A percentile compares a stretch with the other conserved stretches of the same genome.
Evolutionary conservation across 345 rosid genomes (phyloP).

Genomic region (Xanthoceras sorbifolium): DNA sequence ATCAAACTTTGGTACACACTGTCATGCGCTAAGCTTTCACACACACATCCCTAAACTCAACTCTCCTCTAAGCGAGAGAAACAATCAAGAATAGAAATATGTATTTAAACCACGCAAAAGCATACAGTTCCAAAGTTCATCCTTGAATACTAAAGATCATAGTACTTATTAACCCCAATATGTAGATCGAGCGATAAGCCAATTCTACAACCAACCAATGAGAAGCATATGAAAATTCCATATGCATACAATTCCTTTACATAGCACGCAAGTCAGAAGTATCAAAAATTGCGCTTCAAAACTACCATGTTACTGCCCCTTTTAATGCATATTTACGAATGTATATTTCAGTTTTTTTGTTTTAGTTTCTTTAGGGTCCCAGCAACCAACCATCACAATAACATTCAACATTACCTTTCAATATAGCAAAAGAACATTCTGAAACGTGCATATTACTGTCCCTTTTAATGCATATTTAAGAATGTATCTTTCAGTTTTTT

Average conservation of each 20-base stretch:
- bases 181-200: background rate
- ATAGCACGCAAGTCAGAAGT: background rate
- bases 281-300: background rate
- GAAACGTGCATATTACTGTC: too few relatives aligned
- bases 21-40: background rate
- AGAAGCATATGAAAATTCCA: background rate
- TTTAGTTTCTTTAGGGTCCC: background rate
- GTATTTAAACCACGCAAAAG: background rate
- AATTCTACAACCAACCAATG: background rate
- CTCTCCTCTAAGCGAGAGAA: background rate
- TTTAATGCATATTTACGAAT: background rate
- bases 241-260: background rate
- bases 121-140: background rate
- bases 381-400: background rate
- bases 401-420: background rate
- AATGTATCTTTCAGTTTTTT: background rate
- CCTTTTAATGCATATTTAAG: background rate
- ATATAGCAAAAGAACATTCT: background rate
- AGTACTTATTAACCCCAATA: background rate
- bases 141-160: background rate
- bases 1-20: background rate
- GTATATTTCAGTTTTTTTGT: background rate
- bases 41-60: background rate
- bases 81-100: background rate
- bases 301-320: background rate